A percentile compares a stretch with the other conserved stretches of the same genome.
These are phyloP conservation scores for Brettanomyces naardenensis DNA, from an alignment of 805 yeast species.

Conservation along the genomic window DNA sequence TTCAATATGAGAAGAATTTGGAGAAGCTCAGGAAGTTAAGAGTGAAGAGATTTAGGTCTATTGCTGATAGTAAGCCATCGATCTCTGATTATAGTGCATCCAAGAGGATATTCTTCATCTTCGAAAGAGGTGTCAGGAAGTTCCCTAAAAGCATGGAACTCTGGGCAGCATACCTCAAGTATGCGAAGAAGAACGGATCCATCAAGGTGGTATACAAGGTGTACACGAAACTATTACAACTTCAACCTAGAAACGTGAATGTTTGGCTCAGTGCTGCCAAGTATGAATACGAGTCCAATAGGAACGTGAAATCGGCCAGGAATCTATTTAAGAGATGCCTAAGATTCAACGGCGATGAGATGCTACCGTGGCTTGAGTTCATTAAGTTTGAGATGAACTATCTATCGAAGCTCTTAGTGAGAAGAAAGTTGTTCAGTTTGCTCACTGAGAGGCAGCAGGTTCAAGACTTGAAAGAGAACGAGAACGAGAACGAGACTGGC, in stretches of 20 bases:
- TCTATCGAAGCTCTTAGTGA: constrained; percentile 71
- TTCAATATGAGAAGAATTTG: constrained; percentile 70
- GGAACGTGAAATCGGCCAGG: constrained; percentile 85
- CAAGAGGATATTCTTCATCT: constrained; percentile 73
- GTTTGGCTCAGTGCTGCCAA: constrained; percentile 95
- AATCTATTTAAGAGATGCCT: constrained; percentile 77
- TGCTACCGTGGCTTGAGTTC: constrained; percentile 75
- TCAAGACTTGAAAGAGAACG: constrained; percentile 35
- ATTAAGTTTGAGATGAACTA: constrained; percentile 83
- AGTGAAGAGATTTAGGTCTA: constrained; percentile 47
- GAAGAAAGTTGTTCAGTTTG: constrained; percentile 77
- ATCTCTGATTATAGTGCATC: constrained; percentile 83
- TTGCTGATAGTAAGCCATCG: constrained; percentile 53
- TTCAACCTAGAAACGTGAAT: constrained; percentile 86
- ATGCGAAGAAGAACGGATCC: constrained; percentile 58
- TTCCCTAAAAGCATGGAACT: constrained; percentile 70
- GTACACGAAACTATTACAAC: constrained; percentile 67
- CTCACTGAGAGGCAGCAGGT: constrained; percentile 65
- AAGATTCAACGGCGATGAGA: constrained; percentile 70
- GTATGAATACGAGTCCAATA: constrained; percentile 83
- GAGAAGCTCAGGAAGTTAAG: constrained; percentile 74
- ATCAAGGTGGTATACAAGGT: constrained; percentile 67
- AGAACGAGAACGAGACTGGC: constrained; percentile 24
- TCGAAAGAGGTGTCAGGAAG: constrained; percentile 71
- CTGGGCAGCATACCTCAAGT: constrained; percentile 73